These are phyloP conservation scores for Mycena capillaripes DNA, from an alignment of 768 basidiomycete genomes.

Conservation along the genomic window DNA sequence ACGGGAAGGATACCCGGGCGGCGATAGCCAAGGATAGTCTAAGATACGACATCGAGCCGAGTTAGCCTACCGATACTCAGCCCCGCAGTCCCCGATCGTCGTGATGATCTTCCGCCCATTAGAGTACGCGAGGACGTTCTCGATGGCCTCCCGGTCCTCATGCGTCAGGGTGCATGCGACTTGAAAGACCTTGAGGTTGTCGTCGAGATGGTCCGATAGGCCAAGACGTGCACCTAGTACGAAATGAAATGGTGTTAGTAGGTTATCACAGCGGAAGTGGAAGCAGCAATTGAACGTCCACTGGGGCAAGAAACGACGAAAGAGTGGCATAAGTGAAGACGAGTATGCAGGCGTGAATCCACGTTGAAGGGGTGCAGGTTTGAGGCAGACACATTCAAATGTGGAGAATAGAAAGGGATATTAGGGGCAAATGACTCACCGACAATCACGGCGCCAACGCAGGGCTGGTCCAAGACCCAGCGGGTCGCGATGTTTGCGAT, in stretches of 20 bases:
- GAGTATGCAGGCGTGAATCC: no score
- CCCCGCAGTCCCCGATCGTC: constrained; percentile 85
- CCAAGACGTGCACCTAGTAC: constrained; percentile 82
- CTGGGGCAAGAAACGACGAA: no score
- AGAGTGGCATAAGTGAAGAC: no score
- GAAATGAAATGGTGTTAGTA: neutral
- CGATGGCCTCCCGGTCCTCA: constrained; percentile 72
- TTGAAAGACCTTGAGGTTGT: constrained; percentile 71
- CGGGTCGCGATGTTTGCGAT: constrained; percentile 86
- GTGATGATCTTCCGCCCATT: constrained; percentile 73
- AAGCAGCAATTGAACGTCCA: neutral
- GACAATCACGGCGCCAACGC: constrained; percentile 86
- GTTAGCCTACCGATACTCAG: constrained; percentile 75
- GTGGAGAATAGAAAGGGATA: neutral
- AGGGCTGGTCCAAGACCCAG: constrained; percentile 86
- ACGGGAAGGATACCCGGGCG: no score
- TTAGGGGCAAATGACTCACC: constrained; percentile 57
- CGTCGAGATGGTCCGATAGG: constrained; percentile 78
- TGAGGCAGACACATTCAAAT: neutral
- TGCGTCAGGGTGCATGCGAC: constrained; percentile 64
- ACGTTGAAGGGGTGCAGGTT: no score
- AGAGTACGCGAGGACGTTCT: constrained; percentile 70
- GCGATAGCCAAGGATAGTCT: no score
- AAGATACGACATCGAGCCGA: no score
- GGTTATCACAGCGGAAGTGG: neutral